Conservation (phyloP, 257 asterid genomes). For the Forsythia suspensa region DNA sequence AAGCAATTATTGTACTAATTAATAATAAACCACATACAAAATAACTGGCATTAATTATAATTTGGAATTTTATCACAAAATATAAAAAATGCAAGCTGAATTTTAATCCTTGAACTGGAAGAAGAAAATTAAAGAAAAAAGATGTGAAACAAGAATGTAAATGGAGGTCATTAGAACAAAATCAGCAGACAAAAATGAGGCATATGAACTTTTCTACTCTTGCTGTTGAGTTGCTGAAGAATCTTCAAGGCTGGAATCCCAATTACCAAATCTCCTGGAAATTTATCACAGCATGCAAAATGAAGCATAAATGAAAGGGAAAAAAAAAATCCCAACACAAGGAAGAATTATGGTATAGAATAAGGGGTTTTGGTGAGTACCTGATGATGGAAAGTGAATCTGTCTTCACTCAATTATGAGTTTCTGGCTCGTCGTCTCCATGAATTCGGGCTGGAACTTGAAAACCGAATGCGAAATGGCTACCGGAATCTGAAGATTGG, state of each 20-base stretch:
- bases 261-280: slow-evolving; percentile 3
- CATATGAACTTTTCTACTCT: neutral
- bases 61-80: too few species aligned
- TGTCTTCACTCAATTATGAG: neutral
- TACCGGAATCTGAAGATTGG: slow-evolving; percentile 28
- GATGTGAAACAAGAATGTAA: neutral
- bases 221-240: neutral
- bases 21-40: too few species aligned
- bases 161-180: too few species aligned
- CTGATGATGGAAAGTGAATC: slow-evolving; percentile 4
- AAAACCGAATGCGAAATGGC: slow-evolving; percentile 44
- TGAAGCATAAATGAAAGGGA: neutral
- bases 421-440: slow-evolving; percentile 41
- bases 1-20: too few species aligned
- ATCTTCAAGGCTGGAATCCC: neutral
- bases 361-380: neutral
- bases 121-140: neutral
- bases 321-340: neutral
- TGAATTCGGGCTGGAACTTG: slow-evolving; percentile 45
- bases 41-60: too few species aligned
- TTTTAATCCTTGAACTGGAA: neutral
- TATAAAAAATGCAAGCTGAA: neutral
- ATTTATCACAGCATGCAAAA: neutral
- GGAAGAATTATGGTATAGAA: neutral
- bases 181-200: neutral